Base-by-base conservation (phyloP, 2,329 filamentous ascomycete species). In the Paraphoma chrysanthemicola region DNA sequence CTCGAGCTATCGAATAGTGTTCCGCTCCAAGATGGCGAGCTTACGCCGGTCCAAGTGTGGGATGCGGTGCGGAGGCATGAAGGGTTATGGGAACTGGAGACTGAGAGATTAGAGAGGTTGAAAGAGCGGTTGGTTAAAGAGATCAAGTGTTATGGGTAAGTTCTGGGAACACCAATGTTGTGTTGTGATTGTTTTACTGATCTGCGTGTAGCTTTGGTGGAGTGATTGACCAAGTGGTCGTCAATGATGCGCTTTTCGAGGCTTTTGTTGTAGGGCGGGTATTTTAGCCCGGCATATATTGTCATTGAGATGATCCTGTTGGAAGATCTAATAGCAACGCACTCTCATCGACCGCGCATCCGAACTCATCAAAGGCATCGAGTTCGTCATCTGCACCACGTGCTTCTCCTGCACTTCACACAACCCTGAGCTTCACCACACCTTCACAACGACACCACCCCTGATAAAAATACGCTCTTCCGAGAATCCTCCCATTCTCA, bases 41-140 rank as follows among this genome's bases (percentile, higher is more conserved):
- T 77, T 2, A 78, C 75, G 1, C 76, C 76, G 0, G 69, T 78
- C 1, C 76, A 78, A 51, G 75, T 71, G 7, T 78, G 75, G 76
- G 67, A 75, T 44, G 56, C 61, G n/a, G 66, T 78, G 8, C 63
- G 64, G 11, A 44, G 54, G 16, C 70, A 73, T 51, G 56, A 63
- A 2, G 59, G 62, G 7, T 74, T 74, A 49, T 33, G 23, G 1
- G 44, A 17, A 8, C 18, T 77, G 9, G 63, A 69, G 4, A 38
- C 65, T 2, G 45, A 51, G 6, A 48, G 50, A 6, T 56, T 77
- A 51, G 60, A 66, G 39, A 43, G 47, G 2, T 51, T 76, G 52
- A 69, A 69, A 28, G 62, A 66, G 18, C 64, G 57, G 16, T 44
- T 75, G 47, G 44, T 74, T 46, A 54, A 44, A n/a, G 52, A 64